Evolutionary conservation across 2,329 filamentous ascomycete genomes (phyloP).

Genomic region (Fusarium longipes): DNA sequence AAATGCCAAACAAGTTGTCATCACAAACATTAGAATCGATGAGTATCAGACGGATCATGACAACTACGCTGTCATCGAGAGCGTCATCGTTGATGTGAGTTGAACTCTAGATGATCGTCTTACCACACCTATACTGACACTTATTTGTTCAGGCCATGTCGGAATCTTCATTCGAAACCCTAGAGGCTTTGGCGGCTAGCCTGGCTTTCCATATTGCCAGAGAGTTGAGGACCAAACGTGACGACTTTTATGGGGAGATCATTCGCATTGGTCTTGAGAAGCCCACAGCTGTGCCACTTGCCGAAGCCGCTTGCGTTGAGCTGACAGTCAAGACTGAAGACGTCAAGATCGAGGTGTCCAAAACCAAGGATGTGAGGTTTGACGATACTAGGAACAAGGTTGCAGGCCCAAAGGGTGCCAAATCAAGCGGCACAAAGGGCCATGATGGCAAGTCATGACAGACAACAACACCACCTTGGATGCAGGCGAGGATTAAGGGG

Average conservation of each 20-base stretch:
- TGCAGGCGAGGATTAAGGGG: not conserved
- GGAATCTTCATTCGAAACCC: slow-evolving; percentile 69
- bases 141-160: slow-evolving; percentile 59
- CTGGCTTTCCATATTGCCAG: slow-evolving; percentile 59
- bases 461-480: not conserved
- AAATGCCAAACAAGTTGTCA: slow-evolving; percentile 71
- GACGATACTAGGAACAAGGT: slow-evolving; percentile 27
- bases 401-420: not conserved
- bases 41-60: slow-evolving; percentile 59
- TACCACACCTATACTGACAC: not conserved
- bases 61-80: slow-evolving; percentile 67
- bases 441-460: slow-evolving; percentile 4
- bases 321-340: slow-evolving; percentile 48
- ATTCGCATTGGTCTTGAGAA: slow-evolving; percentile 75
- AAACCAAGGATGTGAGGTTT: slow-evolving; percentile 17
- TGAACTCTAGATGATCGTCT: not conserved
- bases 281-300: slow-evolving; percentile 77
- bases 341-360: slow-evolving; percentile 31
- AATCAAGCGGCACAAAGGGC: not conserved
- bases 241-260: slow-evolving; percentile 55
- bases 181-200: slow-evolving; percentile 68
- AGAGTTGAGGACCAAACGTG: slow-evolving; percentile 51
- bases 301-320: slow-evolving; percentile 77
- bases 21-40: slow-evolving; percentile 72
- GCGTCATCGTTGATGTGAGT: slow-evolving; percentile 70